These are phyloP conservation scores for Plasmopara halstedii DNA, from an alignment of 352 stramenopile species.

Conservation along the genomic window DNA sequence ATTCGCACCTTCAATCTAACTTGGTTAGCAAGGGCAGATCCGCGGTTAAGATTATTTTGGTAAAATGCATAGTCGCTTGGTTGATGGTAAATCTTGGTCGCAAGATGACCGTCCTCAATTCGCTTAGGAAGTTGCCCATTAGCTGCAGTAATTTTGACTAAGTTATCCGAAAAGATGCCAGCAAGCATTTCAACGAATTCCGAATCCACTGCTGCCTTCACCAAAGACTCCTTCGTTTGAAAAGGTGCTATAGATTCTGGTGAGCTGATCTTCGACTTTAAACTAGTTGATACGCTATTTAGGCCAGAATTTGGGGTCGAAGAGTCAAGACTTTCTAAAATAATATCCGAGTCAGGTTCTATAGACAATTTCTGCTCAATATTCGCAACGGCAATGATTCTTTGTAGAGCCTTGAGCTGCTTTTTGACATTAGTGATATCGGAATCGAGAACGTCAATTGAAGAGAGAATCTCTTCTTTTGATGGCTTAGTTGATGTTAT, in stretches of 20 bases:
- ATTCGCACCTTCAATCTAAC: constrained; percentile 56
- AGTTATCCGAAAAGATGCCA: constrained; percentile 58
- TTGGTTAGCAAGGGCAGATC: constrained; percentile 32
- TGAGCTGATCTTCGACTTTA: neutral
- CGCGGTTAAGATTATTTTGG: constrained; percentile 55
- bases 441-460: constrained; percentile 70
- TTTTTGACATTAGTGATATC: constrained; percentile 62
- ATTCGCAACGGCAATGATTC: constrained; percentile 35
- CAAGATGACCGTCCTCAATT: constrained; percentile 32
- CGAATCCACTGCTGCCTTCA: constrained; percentile 55
- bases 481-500: constrained; percentile 21
- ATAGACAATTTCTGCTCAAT: constrained; percentile 42
- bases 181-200: constrained; percentile 56
- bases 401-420: constrained; percentile 52
- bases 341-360: constrained; percentile 28
- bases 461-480: constrained; percentile 75
- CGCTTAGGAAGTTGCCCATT: constrained; percentile 55
- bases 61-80: constrained; percentile 75
- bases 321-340: constrained; percentile 14
- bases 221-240: constrained; percentile 9
- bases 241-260: neutral
- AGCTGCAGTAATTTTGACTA: constrained; percentile 34
- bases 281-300: neutral
- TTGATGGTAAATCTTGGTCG: constrained; percentile 61
- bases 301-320: neutral